Conservation (phyloP, 495 filamentous ascomycete species). For the Daldinia vernicosa region DNA sequence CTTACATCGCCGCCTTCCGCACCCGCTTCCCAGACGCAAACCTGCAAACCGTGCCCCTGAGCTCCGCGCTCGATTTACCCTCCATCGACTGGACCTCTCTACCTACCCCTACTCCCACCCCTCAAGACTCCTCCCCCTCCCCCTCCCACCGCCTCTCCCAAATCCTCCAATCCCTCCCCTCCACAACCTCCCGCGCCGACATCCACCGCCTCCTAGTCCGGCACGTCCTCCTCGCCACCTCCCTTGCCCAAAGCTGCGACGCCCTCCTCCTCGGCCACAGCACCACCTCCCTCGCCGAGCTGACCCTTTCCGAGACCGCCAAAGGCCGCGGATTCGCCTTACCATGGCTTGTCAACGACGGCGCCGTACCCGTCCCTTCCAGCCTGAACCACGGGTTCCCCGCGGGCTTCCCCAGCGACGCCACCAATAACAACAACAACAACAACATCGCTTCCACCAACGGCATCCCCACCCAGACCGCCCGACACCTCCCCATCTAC, state of each 20-base stretch:
- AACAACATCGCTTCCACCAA: not conserved
- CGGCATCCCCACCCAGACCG: not conserved
- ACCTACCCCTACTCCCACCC: slow-evolving; percentile 40
- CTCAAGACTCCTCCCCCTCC: slow-evolving; percentile 43
- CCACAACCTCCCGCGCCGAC: slow-evolving; percentile 79
- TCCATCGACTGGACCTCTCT: slow-evolving; percentile 56
- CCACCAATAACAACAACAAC: not conserved
- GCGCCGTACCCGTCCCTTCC: slow-evolving; percentile 66
- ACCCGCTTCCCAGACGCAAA: slow-evolving; percentile 66
- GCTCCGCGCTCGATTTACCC: slow-evolving; percentile 59
- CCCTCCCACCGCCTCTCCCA: slow-evolving; percentile 57
- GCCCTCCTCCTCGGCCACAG: slow-evolving; percentile 83
- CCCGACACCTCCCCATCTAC: slow-evolving; percentile 52
- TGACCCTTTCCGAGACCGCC: slow-evolving; percentile 84
- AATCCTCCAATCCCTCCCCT: slow-evolving; percentile 67
- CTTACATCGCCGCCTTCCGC: slow-evolving; percentile 39
- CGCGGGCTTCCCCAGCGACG: not conserved
- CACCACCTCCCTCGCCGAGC: slow-evolving; percentile 86
- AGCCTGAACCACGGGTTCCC: slow-evolving; percentile 46
- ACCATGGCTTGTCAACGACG: slow-evolving; percentile 83
- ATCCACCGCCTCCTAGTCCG: slow-evolving; percentile 73
- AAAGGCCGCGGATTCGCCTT: slow-evolving; percentile 87
- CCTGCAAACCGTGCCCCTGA: slow-evolving; percentile 64
- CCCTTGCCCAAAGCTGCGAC: slow-evolving; percentile 66
- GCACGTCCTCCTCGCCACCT: slow-evolving; percentile 71